Evolutionary conservation across 768 basidiomycete species (phyloP), one percentile per base, ranked within the genome.

Genomic region (Neoboletus magnificus): DNA sequence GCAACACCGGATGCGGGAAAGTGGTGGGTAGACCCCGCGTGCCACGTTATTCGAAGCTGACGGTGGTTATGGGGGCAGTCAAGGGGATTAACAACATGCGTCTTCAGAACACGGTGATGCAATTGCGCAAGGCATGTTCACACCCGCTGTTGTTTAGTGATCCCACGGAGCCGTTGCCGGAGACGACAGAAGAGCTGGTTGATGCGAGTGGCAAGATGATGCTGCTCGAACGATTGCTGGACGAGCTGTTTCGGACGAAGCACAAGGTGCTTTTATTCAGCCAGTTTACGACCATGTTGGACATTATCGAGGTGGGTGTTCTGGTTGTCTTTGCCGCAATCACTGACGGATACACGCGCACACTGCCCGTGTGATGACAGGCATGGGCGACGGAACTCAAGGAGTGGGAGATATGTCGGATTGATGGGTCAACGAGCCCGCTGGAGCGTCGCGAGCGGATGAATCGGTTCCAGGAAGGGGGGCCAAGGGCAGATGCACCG

Each of bases 201-300:
- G 85, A 88, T 54, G 84, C 85, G 1, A 93, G 90, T 54, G 97
- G 97, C 18, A 99, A 99, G 78, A 98, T 98, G 96, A 87, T 98
- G 79, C 76, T 99, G 3, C 81, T 99, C 1, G 91, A 98, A 59
- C 83, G 94, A 7, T 75, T 99, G 10, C 79, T 99, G 9, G 82
- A 82, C 32, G 93, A 86, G 53, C 73, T 99, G 30, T 92, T 98
- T 72, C 76, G 74, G 37, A 75, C 86, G 3, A 82, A 80, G 9
- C 94, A 96, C 72, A 96, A 93, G 66, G 90, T 92, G 0, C 73
- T 94, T n/a, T 66, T 90, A 13, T 91, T 90, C 71, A 91, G 90
- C 54, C 96, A 99, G 72, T 98, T 99, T 72, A 94, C 90, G 44
- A 93, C 88, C 5, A 93, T 98, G 93, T 75, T 98, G 52, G 89